phyloP scores from a whole-genome alignment of 148 eudicot species.

The Nyssa sinensis region DNA sequence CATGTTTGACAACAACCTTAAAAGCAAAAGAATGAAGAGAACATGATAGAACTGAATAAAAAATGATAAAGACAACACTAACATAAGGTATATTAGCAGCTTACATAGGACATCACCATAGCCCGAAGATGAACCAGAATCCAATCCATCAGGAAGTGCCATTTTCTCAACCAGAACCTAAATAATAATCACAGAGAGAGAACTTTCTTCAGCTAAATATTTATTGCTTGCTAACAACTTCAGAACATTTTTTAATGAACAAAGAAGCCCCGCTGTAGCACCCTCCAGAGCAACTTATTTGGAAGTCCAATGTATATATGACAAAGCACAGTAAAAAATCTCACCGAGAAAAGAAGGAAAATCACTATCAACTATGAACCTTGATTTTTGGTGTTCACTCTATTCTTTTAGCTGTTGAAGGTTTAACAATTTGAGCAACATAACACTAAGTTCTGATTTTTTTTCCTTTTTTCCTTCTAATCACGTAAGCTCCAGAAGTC shows the following conservation, averaged over 20 bases:
- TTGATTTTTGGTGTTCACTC: neutral
- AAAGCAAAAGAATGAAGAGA: constrained; percentile 12
- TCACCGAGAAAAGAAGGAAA: neutral
- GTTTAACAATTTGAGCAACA: neutral
- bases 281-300: neutral
- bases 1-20: constrained; percentile 62
- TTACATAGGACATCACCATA: constrained; percentile 44
- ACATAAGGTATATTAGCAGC: constrained; percentile 8
- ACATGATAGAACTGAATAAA: constrained; percentile 6
- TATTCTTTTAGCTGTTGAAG: neutral
- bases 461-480: neutral
- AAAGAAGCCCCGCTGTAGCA: neutral
- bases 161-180: constrained; percentile 82
- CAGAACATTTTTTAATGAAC: constrained; percentile 1
- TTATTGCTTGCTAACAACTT: neutral
- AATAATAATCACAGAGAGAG: constrained; percentile 10
- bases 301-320: neutral
- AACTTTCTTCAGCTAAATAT: constrained; percentile 2
- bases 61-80: neutral
- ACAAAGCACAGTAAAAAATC: neutral
- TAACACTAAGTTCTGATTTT: neutral
- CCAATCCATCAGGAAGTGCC: constrained; percentile 60
- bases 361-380: neutral
- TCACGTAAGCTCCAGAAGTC: neutral
- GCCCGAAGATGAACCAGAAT: constrained; percentile 28